Evolutionary conservation across 805 yeast species (phyloP).

Genomic region (Nakazawaea ambrosiae): DNA sequence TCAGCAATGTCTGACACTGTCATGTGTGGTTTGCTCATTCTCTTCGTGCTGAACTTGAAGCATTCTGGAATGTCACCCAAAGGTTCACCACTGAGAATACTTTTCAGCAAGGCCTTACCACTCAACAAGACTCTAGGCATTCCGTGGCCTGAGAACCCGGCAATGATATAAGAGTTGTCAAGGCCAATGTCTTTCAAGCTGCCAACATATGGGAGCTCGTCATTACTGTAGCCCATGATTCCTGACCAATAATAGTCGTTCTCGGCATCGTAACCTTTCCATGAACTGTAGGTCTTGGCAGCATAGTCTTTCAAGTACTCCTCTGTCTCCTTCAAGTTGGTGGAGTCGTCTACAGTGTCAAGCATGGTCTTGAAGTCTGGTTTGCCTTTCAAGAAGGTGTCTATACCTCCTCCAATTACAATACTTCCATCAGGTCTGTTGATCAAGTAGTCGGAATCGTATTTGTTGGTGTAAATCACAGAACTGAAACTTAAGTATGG

Average conservation of each 20-base stretch:
- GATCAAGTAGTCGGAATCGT: slow-evolving; percentile 23
- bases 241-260: slow-evolving; percentile 13
- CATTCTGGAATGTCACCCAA: slow-evolving; percentile 13
- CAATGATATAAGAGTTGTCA: slow-evolving; percentile 10
- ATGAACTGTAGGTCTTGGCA: slow-evolving; percentile 7
- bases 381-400: slow-evolving; percentile 1
- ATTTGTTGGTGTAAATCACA: slow-evolving; percentile 14
- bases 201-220: slow-evolving; percentile 15
- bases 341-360: slow-evolving; percentile 12
- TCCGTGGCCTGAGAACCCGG: slow-evolving; percentile 16
- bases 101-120: slow-evolving; percentile 12
- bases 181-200: slow-evolving; percentile 7
- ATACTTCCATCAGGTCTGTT: slow-evolving; percentile 31
- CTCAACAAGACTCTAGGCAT: slow-evolving; percentile 14
- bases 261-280: slow-evolving; percentile 9
- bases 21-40: slow-evolving; percentile 8
- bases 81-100: slow-evolving; percentile 8
- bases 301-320: slow-evolving; percentile 11
- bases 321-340: slow-evolving; percentile 5
- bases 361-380: neutral
- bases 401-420: slow-evolving; percentile 26
- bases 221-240: slow-evolving; percentile 14
- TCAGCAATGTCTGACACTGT: slow-evolving; percentile 5
- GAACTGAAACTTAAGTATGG: slow-evolving; percentile 26
- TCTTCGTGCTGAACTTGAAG: slow-evolving; percentile 10